Base-by-base conservation (phyloP, 179 eudicot species). In the Nepenthes alata region DNA sequence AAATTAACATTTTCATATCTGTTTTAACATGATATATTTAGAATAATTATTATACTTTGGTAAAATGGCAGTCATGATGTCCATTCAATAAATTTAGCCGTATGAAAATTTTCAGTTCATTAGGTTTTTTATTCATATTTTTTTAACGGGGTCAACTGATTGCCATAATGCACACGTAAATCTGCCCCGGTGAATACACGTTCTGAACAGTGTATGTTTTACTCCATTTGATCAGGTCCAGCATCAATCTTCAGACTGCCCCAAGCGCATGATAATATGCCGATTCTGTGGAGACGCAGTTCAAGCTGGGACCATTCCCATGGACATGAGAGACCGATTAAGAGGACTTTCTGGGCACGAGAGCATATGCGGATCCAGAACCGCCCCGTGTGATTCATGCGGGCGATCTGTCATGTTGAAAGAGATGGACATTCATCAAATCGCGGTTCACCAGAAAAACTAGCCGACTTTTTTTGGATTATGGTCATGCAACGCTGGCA, bases 361-460 rank as follows among this genome's bases (percentile, higher is more conserved):
- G 76, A 85, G 95, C 71, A 12, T 75, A 7, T 91, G 97, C 62
- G 96, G 97, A 59, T 91, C 96, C 38, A 76, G 97, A 70, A 91
- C 96, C 4, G 87, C 96, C 54, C 97, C 96, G 1, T 91, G 97
- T 63, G 95, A 83, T 80, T 91, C 95, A 5, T 91, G 96, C 62
- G 96, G 97, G 54, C 84, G 96, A 45, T 62, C 96, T 35, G 95
- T 91, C 37, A 88, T 88, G 97, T 60, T 88, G 66, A 91, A 91
- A 75, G 97, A 91, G 68, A 91, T 91, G 97, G 96, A 91, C 60
- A 91, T 91, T 61, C 97, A 91, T 74, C 94, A 60, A 50, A 69
- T 85, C 63, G 97, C 97, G 48, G 96, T 91, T 62, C 97, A 91
- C 81, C 95, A 81, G 55, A 83, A 79, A 62, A 83, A 74, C 67